These are phyloP conservation scores for Botrytis byssoidea DNA, from an alignment of 2,329 filamentous ascomycete genomes.

Conservation along the genomic window DNA sequence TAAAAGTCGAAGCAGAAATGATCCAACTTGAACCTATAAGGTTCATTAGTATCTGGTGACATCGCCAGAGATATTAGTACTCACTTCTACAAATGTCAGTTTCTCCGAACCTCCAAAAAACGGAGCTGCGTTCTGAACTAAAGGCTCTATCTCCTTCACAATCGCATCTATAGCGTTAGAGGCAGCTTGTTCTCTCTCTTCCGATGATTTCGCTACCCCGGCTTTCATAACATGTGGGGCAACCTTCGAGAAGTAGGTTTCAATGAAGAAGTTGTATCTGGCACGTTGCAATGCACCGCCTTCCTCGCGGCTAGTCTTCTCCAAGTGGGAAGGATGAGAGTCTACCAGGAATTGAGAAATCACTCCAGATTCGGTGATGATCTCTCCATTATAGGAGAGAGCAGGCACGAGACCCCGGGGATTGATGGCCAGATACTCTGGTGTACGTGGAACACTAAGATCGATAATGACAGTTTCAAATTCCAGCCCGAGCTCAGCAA, in stretches of 20 bases:
- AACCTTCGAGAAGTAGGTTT: conserved; percentile 65
- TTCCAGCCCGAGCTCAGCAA: conserved; percentile 63
- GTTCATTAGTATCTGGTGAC: conserved; percentile 22
- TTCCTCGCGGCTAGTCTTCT: conserved; percentile 53
- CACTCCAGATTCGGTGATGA: conserved; percentile 71
- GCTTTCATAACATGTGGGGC: conserved; percentile 48
- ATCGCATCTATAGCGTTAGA: conserved; percentile 55
- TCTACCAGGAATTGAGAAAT: conserved; percentile 72
- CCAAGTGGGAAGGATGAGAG: conserved; percentile 63
- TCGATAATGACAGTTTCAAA: conserved; percentile 74
- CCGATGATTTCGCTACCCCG: conserved; percentile 24
- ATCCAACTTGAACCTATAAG: conserved; percentile 57
- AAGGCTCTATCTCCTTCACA: conserved; percentile 70
- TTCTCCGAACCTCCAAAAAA: conserved; percentile 64
- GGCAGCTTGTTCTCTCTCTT: conserved; percentile 50
- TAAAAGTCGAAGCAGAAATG: conserved; percentile 64
- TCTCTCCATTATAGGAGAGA: conserved; percentile 63
- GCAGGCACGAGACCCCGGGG: conserved; percentile 75
- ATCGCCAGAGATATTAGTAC: conserved; percentile 21
- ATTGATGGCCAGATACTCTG: conserved; percentile 75
- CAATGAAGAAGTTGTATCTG: conserved; percentile 68
- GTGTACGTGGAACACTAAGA: conserved; percentile 63
- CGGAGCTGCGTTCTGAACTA: conserved; percentile 56
- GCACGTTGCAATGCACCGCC: conserved; percentile 62
- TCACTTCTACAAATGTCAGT: conserved; percentile 72